Evolutionary conservation across 2,329 filamentous ascomycete genomes (phyloP).

Genomic region (Cadophora sp.): DNA sequence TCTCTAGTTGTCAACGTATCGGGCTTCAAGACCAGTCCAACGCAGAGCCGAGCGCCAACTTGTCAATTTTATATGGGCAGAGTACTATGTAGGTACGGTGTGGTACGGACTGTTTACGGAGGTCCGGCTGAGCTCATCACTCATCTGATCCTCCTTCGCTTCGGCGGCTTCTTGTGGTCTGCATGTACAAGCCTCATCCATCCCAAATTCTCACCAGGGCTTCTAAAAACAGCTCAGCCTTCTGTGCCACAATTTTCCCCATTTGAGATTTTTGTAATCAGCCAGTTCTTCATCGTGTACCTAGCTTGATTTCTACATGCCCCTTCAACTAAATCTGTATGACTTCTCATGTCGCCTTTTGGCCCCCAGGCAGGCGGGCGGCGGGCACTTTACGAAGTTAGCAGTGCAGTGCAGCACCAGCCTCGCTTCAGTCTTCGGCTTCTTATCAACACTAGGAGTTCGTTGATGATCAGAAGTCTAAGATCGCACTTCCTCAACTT

Average conservation of each 20-base stretch:
- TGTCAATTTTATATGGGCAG: not conserved
- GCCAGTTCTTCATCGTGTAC: not conserved
- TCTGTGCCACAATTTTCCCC: not conserved
- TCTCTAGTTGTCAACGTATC: not conserved
- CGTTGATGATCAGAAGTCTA: too few relatives aligned
- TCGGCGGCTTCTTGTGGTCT: constrained; percentile 1
- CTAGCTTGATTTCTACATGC: too few relatives aligned
- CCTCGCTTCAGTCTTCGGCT: too few relatives aligned
- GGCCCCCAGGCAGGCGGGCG: too few relatives aligned
- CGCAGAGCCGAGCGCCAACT: not conserved
- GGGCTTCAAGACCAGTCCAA: not conserved
- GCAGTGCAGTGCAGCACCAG: too few relatives aligned
- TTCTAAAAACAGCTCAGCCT: constrained; percentile 6
- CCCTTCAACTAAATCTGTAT: too few relatives aligned
- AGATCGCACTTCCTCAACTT: too few relatives aligned
- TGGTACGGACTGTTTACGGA: constrained; percentile 3
- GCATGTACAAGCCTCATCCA: not conserved
- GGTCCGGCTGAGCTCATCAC: constrained; percentile 14
- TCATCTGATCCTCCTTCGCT: constrained; percentile 9
- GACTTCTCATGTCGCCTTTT: too few relatives aligned
- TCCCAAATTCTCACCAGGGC: not conserved
- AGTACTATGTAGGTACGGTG: not conserved
- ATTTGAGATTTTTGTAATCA: too few relatives aligned
- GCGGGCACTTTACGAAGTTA: too few relatives aligned
- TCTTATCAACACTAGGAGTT: too few relatives aligned